Evolutionary conservation across 495 filamentous ascomycete genomes (phyloP).

Genomic region (Poronia punctata): DNA sequence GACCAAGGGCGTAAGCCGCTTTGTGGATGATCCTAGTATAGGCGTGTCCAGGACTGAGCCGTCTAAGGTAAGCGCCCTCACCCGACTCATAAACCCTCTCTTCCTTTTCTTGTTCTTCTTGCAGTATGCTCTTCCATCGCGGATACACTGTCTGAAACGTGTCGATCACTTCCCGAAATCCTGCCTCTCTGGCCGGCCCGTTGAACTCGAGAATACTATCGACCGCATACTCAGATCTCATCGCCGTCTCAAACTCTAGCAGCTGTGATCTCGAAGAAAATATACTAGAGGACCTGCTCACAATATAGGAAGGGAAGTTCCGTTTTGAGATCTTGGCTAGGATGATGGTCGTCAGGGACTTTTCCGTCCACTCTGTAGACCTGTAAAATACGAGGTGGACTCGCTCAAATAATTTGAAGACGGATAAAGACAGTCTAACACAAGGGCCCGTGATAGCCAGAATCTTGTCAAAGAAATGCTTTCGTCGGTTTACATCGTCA

Average conservation of each 20-base stretch:
- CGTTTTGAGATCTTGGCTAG: slow-evolving; percentile 78
- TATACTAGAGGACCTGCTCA: slow-evolving; percentile 83
- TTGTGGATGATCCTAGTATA: slow-evolving; percentile 94
- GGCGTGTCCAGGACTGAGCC: slow-evolving; percentile 88
- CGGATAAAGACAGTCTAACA: slow-evolving; percentile 66
- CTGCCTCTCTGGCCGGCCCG: slow-evolving; percentile 59
- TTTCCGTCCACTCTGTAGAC: slow-evolving; percentile 96
- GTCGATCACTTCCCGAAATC: slow-evolving; percentile 53
- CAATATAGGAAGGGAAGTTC: slow-evolving; percentile 86
- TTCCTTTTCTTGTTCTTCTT: slow-evolving; percentile 75
- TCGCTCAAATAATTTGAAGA: slow-evolving; percentile 82
- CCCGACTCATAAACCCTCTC: slow-evolving; percentile 71
- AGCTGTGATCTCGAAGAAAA: slow-evolving; percentile 69
- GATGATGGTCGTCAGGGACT: slow-evolving; percentile 91
- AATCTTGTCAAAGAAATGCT: slow-evolving; percentile 57
- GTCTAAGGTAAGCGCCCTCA: slow-evolving; percentile 85
- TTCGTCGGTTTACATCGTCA: slow-evolving; percentile 33
- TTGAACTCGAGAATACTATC: slow-evolving; percentile 83
- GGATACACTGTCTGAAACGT: slow-evolving; percentile 70
- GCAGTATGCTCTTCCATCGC: slow-evolving; percentile 68
- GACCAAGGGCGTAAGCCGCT: slow-evolving; percentile 65
- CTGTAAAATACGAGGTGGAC: slow-evolving; percentile 94
- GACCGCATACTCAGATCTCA: slow-evolving; percentile 74
- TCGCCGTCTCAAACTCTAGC: slow-evolving; percentile 81
- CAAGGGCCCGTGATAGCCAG: slow-evolving; percentile 73